phyloP scores from a whole-genome alignment of 2,329 filamentous ascomycete species.

The Parastagonospora avenae region DNA sequence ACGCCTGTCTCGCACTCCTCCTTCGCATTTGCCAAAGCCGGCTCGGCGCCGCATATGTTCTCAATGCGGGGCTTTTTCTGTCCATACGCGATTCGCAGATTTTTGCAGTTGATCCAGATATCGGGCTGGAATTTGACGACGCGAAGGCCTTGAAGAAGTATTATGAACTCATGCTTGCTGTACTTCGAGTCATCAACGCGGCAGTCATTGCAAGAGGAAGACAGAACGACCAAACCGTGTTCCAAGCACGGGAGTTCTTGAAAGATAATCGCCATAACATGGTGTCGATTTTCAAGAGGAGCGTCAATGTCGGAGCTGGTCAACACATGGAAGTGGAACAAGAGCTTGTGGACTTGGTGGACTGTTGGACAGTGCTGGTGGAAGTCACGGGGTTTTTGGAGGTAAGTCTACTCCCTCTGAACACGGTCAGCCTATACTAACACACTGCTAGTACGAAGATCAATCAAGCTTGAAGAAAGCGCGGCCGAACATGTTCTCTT shows the following conservation, averaged over 20 bases:
- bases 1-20: constrained; percentile 81
- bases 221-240: constrained; percentile 74
- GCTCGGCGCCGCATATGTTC: constrained; percentile 81
- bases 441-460: constrained; percentile 24
- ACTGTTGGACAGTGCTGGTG: constrained; percentile 83
- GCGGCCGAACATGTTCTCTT: constrained; percentile 20
- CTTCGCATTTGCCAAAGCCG: constrained; percentile 83
- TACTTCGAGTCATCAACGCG: constrained; percentile 81
- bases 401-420: constrained; percentile 55
- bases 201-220: constrained; percentile 80
- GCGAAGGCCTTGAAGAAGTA: constrained; percentile 75
- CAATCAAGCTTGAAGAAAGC: constrained; percentile 21
- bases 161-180: constrained; percentile 79
- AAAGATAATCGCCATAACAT: constrained; percentile 82
- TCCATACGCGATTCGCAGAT: constrained; percentile 81
- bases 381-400: constrained; percentile 83
- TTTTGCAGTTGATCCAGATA: constrained; percentile 88
- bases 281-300: constrained; percentile 87
- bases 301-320: constrained; percentile 71
- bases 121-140: constrained; percentile 78
- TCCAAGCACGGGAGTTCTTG: constrained; percentile 80
- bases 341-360: constrained; percentile 76
- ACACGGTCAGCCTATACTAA: constrained; percentile 4
- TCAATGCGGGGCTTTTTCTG: constrained; percentile 87
- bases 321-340: constrained; percentile 63